Evolutionary conservation across 2,329 filamentous ascomycete genomes (phyloP).

Genomic region (Phaeophleospora eucalypticola): DNA sequence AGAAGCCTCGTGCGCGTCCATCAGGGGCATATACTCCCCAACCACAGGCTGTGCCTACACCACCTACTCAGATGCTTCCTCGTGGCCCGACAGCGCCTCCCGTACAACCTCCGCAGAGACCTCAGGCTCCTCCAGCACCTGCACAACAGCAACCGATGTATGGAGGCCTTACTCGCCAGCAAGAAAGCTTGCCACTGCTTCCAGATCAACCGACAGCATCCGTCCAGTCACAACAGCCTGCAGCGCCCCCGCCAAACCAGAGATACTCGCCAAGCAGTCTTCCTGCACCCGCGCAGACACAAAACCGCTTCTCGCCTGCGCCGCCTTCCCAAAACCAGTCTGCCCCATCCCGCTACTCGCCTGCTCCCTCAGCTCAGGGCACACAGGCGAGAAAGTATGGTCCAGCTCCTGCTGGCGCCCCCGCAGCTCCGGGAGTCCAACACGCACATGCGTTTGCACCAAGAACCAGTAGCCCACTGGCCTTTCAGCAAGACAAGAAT

Average conservation of each 20-base stretch:
- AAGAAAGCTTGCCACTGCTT: slow-evolving; percentile 38
- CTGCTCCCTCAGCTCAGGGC: slow-evolving; percentile 41
- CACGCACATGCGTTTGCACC: slow-evolving; percentile 54
- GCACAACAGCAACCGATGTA: slow-evolving; percentile 21
- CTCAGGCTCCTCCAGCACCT: slow-evolving; percentile 19
- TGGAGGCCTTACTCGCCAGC: slow-evolving; percentile 35
- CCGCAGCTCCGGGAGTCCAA: slow-evolving; percentile 28
- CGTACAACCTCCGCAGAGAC: slow-evolving; percentile 16
- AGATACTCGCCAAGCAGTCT: slow-evolving; percentile 25
- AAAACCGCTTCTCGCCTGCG: slow-evolving; percentile 23
- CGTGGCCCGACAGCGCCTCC: slow-evolving; percentile 15
- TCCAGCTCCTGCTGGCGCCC: slow-evolving; percentile 31
- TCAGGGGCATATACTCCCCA: slow-evolving; percentile 28
- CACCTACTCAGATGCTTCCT: slow-evolving; percentile 14
- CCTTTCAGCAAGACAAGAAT: slow-evolving; percentile 43
- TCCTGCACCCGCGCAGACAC: slow-evolving; percentile 16
- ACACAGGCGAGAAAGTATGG: slow-evolving; percentile 36
- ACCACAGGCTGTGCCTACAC: slow-evolving; percentile 11
- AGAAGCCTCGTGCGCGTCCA: slow-evolving; percentile 36
- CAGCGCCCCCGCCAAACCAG: slow-evolving; percentile 18
- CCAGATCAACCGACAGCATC: slow-evolving; percentile 35
- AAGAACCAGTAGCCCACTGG: slow-evolving; percentile 61
- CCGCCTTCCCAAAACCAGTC: slow-evolving; percentile 37
- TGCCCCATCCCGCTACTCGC: slow-evolving; percentile 54
- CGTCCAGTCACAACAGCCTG: slow-evolving; percentile 8